phyloP scores from a whole-genome alignment of 148 eudicot genomes.

The Vaccinium macrocarpon region DNA sequence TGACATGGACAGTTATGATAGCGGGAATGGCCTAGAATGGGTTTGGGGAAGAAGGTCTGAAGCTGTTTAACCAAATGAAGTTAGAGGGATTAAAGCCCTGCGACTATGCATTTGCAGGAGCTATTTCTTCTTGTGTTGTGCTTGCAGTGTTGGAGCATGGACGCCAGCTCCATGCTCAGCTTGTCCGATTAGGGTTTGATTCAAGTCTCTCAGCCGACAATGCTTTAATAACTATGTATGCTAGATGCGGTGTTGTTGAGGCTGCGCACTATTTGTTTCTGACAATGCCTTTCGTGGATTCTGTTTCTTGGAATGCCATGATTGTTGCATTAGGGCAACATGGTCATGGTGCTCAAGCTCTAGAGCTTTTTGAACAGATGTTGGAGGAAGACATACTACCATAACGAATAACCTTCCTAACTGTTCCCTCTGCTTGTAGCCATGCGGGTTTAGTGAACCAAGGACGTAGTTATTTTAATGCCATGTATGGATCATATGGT shows the following conservation, averaged over 20 bases:
- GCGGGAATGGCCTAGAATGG: slow-evolving; percentile 59
- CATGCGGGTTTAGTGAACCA: slow-evolving; percentile 59
- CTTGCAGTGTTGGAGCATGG: slow-evolving; percentile 60
- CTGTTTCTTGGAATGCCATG: slow-evolving; percentile 72
- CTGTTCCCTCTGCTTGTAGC: slow-evolving; percentile 61
- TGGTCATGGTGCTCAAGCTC: slow-evolving; percentile 51
- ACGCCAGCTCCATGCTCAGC: slow-evolving; percentile 56
- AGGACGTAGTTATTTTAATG: slow-evolving; percentile 45
- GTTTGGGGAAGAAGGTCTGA: slow-evolving; percentile 52
- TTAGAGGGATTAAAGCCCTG: slow-evolving; percentile 56
- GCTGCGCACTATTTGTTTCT: slow-evolving; percentile 36
- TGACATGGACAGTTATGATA: slow-evolving; percentile 64
- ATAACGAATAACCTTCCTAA: slow-evolving; percentile 56
- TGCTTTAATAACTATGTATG: slow-evolving; percentile 71
- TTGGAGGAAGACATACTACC: slow-evolving; percentile 43
- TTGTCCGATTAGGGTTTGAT: slow-evolving; percentile 42
- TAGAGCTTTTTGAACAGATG: slow-evolving; percentile 53
- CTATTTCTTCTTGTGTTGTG: slow-evolving; percentile 51
- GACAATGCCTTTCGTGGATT: slow-evolving; percentile 53
- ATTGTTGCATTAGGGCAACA: slow-evolving; percentile 65
- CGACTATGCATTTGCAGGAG: slow-evolving; percentile 59
- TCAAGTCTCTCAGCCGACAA: slow-evolving; percentile 59
- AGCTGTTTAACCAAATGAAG: slow-evolving; percentile 51
- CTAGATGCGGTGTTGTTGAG: slow-evolving; percentile 55
- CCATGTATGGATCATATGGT: slow-evolving; percentile 39